Evolutionary conservation across 2,329 filamentous ascomycete genomes (phyloP), one percentile per base, ranked within the genome.

Genomic region (Penicillium sp.): DNA sequence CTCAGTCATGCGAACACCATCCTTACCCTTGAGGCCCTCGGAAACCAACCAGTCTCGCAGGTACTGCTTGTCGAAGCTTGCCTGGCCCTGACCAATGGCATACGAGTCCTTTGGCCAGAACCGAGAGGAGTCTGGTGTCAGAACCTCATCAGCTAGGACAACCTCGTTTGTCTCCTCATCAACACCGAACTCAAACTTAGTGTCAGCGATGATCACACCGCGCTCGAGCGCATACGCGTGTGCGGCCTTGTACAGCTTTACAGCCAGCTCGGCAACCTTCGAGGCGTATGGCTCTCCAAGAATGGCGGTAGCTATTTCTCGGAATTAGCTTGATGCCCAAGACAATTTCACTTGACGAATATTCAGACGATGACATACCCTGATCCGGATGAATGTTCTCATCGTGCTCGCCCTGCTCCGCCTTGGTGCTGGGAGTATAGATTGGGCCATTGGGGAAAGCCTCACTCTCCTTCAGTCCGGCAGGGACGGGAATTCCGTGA

Each of bases 31-130:
- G 56, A 96, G 74, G 0, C 89, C 90, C 56, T 89, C 80, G 48
- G 73, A 76, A 2, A 86, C 88, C 67, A 97, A 75, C 90, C 91
- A 97, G 76, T 97, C 88, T 35, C 93, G 81, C 64, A 96, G 74
- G 68, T 83, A 88, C 77, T 93, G 89, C 82, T 97, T 97, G 73
- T 97, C 93, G 65, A 93, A 95, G 75, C 90, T 95, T 53, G 88
- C 83, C 79, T 96, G 91, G 55, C 89, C 83, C 60, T 81, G 82
- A 2, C 93, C 92, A 19, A 90, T 75, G 70, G 86, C 82, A 71
- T 93, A 96, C 46, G 81, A 81, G 44, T 86, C 86, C 61, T 83
- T 85, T 1, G 87, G 87, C 93, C 93, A 98, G 82, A 96, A 96
- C 16, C 93, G 85, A 50, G 89, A 93, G 53, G 85, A 89, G 72